A percentile compares a stretch with the other conserved stretches of the same genome.
Conservation (phyloP, 78 protist genomes). For the Acrasis kona region DNA sequence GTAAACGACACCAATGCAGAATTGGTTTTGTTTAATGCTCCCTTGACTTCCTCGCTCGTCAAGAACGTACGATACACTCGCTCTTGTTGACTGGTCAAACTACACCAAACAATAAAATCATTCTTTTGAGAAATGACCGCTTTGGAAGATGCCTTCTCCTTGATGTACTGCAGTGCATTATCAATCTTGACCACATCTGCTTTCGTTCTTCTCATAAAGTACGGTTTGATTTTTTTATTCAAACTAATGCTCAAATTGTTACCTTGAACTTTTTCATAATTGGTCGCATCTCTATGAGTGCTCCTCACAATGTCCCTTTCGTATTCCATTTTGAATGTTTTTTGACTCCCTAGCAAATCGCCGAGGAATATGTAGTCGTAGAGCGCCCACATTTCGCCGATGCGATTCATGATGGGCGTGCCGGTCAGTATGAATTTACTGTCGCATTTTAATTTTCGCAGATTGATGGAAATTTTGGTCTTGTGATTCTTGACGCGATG, state of each 20-base stretch:
- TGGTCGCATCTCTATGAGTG: not conserved
- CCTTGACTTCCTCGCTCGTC: slow-evolving; percentile 4
- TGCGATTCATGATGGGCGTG: slow-evolving; percentile 93
- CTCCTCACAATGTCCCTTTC: slow-evolving; percentile 22
- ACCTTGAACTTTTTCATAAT: slow-evolving; percentile 1
- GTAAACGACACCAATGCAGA: slow-evolving; percentile 45
- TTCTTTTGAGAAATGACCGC: slow-evolving; percentile 15
- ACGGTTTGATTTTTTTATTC: slow-evolving; percentile 32
- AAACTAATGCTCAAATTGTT: slow-evolving; percentile 22
- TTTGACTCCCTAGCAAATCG: slow-evolving; percentile 63
- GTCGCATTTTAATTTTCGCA: too few relatives aligned
- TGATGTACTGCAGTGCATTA: too few relatives aligned
- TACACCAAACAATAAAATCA: slow-evolving; percentile 57
- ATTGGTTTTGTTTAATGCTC: slow-evolving; percentile 19
- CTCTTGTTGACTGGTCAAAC: slow-evolving; percentile 34
- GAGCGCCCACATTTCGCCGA: slow-evolving; percentile 97
- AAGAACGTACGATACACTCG: slow-evolving; percentile 34
- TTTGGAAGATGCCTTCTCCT: not conserved
- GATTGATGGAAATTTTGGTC: slow-evolving; percentile 74
- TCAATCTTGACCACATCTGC: too few relatives aligned
- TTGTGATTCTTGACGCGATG: slow-evolving; percentile 45
- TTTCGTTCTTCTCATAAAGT: slow-evolving; percentile 68
- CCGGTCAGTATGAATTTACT: slow-evolving; percentile 92
- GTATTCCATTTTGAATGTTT: slow-evolving; percentile 25
- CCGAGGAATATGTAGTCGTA: slow-evolving; percentile 96